Evolutionary conservation across 345 rosid genomes (phyloP).

Genomic region (Pistacia atlantica): DNA sequence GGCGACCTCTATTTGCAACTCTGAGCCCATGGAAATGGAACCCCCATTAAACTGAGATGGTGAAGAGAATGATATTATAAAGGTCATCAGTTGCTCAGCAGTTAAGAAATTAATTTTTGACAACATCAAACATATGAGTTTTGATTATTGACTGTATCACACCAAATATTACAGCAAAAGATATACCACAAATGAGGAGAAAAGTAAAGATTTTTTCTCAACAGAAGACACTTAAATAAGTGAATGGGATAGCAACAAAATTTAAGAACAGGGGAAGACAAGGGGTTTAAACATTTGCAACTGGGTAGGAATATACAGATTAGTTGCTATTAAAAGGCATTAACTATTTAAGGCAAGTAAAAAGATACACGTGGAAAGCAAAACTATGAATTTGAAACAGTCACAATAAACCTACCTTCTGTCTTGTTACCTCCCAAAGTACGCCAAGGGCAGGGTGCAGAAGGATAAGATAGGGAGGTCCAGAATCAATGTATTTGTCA

Average conservation of each 20-base stretch:
- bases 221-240: not conserved
- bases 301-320: not conserved
- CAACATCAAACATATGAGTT: not conserved
- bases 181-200: not conserved
- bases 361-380: not conserved
- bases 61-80: slow-evolving; percentile 17
- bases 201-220: not conserved
- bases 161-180: not conserved
- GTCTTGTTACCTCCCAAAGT: slow-evolving; percentile 88
- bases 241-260: slow-evolving; percentile 11
- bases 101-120: not conserved
- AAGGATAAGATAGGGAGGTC: slow-evolving; percentile 88
- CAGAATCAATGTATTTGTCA: slow-evolving; percentile 58
- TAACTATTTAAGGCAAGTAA: not conserved
- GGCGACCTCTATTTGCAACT: slow-evolving; percentile 83
- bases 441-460: slow-evolving; percentile 96
- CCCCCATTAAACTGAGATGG: slow-evolving; percentile 70
- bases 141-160: too few relatives aligned
- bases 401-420: slow-evolving; percentile 56
- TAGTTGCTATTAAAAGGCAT: not conserved
- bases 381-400: slow-evolving; percentile 5
- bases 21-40: slow-evolving; percentile 73
- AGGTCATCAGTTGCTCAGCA: slow-evolving; percentile 4
- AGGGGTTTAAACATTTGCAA: not conserved
- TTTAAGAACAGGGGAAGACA: not conserved